Percentiles rank a stretch among this genome's conserved stretches.
phyloP scores from a whole-genome alignment of 495 filamentous ascomycete genomes.

The Elaphomyces granulatus region DNA sequence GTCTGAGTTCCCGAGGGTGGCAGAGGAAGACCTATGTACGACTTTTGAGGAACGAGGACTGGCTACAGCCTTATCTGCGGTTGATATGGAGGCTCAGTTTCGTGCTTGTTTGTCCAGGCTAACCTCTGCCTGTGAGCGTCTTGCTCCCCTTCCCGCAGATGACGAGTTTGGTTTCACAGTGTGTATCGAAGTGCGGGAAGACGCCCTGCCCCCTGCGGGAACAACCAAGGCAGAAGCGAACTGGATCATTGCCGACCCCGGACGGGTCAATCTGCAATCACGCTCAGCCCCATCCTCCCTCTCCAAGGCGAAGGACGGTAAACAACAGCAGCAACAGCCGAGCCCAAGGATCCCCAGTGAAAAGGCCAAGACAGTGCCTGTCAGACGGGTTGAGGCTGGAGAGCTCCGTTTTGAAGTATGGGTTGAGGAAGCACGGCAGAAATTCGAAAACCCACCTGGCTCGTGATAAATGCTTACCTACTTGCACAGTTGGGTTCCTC shows the following conservation, averaged over 20 bases:
- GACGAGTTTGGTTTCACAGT: constrained; percentile 70
- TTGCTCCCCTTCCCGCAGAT: constrained; percentile 51
- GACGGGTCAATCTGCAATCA: constrained; percentile 30
- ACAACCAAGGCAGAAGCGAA: constrained; percentile 38
- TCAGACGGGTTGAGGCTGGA: constrained; percentile 39
- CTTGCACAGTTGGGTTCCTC: no score
- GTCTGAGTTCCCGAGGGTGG: constrained; percentile 52
- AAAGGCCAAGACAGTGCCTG: constrained; percentile 37
- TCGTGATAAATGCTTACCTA: no score
- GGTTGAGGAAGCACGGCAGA: constrained; percentile 43
- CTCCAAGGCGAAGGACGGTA: constrained; percentile 27
- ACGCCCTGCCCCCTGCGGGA: constrained; percentile 59
- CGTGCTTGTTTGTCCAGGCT: constrained; percentile 40
- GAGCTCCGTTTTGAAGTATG: constrained; percentile 40
- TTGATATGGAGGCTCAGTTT: constrained; percentile 61
- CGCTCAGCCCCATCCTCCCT: constrained; percentile 34
- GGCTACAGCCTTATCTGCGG: constrained; percentile 23
- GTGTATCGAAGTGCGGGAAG: constrained; percentile 67
- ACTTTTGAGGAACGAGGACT: constrained; percentile 34
- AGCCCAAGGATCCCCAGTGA: constrained; percentile 29
- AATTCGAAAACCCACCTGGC: no score
- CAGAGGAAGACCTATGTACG: constrained; percentile 34
- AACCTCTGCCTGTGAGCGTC: constrained; percentile 38
- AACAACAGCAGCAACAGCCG: constrained; percentile 16
- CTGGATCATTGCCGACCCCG: constrained; percentile 41